Conservation (phyloP, 345 rosid species). For the Aethionema arabicum region DNA sequence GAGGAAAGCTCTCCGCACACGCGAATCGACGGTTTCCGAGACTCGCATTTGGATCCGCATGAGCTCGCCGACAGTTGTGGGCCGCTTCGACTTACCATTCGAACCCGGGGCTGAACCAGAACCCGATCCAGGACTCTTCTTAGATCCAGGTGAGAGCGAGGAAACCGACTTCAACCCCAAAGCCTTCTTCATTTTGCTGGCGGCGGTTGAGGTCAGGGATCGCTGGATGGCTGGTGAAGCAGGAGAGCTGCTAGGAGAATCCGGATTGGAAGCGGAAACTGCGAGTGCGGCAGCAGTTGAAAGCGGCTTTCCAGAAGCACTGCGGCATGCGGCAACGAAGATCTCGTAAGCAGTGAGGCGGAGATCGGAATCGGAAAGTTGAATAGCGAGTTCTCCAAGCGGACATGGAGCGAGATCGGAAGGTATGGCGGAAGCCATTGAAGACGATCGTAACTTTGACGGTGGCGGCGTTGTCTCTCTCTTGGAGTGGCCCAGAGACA, state of each 20-base stretch:
- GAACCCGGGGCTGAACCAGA: conserved; percentile 58
- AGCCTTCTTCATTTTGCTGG: conserved; percentile 94
- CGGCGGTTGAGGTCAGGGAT: conserved; percentile 87
- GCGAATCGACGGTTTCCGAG: conserved; percentile 71
- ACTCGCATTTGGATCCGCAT: conserved; percentile 92
- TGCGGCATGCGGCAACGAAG: conserved; percentile 84
- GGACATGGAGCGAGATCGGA: conserved; percentile 71
- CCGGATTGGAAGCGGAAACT: conserved; percentile 39
- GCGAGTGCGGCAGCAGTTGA: conserved; percentile 33
- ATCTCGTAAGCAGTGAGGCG: conserved; percentile 85
- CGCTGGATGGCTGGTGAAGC: conserved; percentile 68
- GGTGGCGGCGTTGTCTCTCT: conserved; percentile 61
- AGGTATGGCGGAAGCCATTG: conserved; percentile 28
- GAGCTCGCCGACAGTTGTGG: conserved; percentile 84
- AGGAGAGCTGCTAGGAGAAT: conserved; percentile 49
- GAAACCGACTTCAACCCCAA: conserved; percentile 66
- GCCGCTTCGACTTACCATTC: conserved; percentile 53
- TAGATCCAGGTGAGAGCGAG: conserved; percentile 61
- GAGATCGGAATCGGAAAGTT: conserved; percentile 80
- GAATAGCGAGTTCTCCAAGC: conserved; percentile 63
- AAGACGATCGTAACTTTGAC: conserved; percentile 16
- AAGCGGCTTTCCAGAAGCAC: conserved; percentile 77
- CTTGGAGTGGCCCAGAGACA: conserved; percentile 81
- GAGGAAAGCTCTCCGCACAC: conserved; percentile 84
- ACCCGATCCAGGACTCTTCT: conserved; percentile 69